phyloP scores from a whole-genome alignment of 2,329 filamentous ascomycete species.

The Keithomyces neogunnii region DNA sequence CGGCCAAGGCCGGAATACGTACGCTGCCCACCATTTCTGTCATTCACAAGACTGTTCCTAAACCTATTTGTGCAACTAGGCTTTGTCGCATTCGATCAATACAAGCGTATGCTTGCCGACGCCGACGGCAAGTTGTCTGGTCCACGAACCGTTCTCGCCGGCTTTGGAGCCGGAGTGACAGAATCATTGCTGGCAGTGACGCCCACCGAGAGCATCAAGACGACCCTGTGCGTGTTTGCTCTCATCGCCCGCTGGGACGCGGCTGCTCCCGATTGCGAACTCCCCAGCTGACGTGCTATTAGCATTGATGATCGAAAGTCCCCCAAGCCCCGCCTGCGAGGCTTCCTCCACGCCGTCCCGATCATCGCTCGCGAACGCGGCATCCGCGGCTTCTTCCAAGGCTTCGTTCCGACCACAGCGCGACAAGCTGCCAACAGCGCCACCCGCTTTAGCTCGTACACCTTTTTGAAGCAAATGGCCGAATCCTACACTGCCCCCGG shows the following conservation, averaged over 20 bases:
- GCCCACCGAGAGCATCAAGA: slow-evolving; percentile 97
- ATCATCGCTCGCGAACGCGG: slow-evolving; percentile 86
- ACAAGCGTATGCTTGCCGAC: slow-evolving; percentile 76
- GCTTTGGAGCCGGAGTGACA: slow-evolving; percentile 89
- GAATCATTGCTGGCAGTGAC: slow-evolving; percentile 92
- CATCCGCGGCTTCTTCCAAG: slow-evolving; percentile 89
- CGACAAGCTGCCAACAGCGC: slow-evolving; percentile 93
- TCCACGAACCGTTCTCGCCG: slow-evolving; percentile 82
- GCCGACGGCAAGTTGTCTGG: slow-evolving; percentile 82
- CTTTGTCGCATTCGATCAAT: slow-evolving; percentile 94
- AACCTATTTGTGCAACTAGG: slow-evolving; percentile 13
- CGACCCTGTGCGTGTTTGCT: slow-evolving; percentile 55
- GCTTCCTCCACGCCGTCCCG: slow-evolving; percentile 82
- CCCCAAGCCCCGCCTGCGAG: slow-evolving; percentile 75
- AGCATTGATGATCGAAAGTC: slow-evolving; percentile 93
- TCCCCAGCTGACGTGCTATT: background rate
- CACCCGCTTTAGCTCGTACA: slow-evolving; percentile 85
- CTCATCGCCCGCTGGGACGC: background rate
- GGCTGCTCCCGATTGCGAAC: background rate
- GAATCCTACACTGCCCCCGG: slow-evolving; percentile 88
- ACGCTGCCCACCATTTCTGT: slow-evolving; percentile 27
- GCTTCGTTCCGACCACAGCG: slow-evolving; percentile 89
- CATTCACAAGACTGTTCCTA: slow-evolving; percentile 8
- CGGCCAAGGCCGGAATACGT: slow-evolving; percentile 92
- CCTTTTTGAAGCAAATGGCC: slow-evolving; percentile 79